Percentiles rank a stretch among this genome's conserved stretches.
Conservation (phyloP, 2,329 filamentous ascomycete genomes). For the Coniochaeta hoffmannii region DNA sequence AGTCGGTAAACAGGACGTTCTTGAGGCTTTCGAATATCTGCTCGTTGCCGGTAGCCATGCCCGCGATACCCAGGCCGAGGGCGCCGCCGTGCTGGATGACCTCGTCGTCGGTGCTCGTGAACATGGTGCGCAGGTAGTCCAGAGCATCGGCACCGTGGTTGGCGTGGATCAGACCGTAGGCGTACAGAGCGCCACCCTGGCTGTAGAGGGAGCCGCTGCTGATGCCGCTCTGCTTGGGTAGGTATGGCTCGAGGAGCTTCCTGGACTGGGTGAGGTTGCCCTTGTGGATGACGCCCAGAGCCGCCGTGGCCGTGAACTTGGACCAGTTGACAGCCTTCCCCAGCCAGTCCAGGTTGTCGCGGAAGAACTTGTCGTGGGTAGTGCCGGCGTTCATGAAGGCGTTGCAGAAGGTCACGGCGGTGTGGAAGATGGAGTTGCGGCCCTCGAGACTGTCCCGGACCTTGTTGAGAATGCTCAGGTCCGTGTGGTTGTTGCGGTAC, state of each 20-base stretch:
- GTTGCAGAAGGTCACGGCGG: conserved; percentile 93
- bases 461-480: conserved; percentile 89
- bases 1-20: conserved; percentile 83
- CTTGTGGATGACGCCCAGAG: conserved; percentile 90
- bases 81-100: conserved; percentile 96
- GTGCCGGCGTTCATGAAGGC: conserved; percentile 99
- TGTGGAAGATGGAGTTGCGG: conserved; percentile 97
- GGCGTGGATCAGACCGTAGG: conserved; percentile 91
- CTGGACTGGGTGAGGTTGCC: conserved; percentile 90
- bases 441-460: conserved; percentile 92
- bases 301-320: conserved; percentile 96
- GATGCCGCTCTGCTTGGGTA: conserved; percentile 69
- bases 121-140: conserved; percentile 69
- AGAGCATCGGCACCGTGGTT: conserved; percentile 92
- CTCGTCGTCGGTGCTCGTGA: conserved; percentile 72
- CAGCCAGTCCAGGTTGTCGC: conserved; percentile 95
- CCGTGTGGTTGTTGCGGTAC: conserved; percentile 90
- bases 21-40: conserved; percentile 89
- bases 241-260: conserved; percentile 89
- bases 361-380: conserved; percentile 96
- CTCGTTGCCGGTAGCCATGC: conserved; percentile 91
- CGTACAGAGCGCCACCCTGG: conserved; percentile 91
- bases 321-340: conserved; percentile 99
- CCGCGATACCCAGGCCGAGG: conserved; percentile 88
- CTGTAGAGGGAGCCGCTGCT: conserved; percentile 85